Conservation (phyloP, 2,329 filamentous ascomycete species). For the Pyrenophora tritici-repentis region DNA sequence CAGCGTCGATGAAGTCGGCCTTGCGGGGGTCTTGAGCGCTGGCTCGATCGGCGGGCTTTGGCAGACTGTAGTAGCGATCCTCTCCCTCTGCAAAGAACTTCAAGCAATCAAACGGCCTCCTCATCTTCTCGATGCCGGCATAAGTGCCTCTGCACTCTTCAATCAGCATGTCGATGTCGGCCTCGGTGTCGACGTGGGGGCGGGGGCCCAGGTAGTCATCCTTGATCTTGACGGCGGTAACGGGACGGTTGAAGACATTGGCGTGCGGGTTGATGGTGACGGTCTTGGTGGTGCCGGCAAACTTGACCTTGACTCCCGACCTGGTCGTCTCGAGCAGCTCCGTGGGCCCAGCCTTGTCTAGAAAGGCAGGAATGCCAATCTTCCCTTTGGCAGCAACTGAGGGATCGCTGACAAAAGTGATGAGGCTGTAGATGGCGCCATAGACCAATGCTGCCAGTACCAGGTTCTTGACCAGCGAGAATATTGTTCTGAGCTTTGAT, state of each 20-base stretch:
- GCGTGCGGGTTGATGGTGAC: conserved; percentile 57
- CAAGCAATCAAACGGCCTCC: conserved; percentile 58
- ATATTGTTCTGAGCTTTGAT: conserved; percentile 39
- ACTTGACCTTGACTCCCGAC: conserved; percentile 50
- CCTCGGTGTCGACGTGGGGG: conserved; percentile 59
- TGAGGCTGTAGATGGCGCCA: conserved; percentile 48
- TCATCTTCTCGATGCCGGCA: conserved; percentile 60
- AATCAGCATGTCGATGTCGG: conserved; percentile 58
- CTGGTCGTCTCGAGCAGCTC: conserved; percentile 50
- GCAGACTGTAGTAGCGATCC: conserved; percentile 57
- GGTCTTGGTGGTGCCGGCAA: conserved; percentile 48
- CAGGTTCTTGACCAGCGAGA: conserved; percentile 51
- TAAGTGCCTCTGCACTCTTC: conserved; percentile 60
- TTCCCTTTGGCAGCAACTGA: conserved; percentile 47
- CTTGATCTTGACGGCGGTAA: conserved; percentile 55
- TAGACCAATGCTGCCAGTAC: conserved; percentile 51
- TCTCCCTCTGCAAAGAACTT: conserved; percentile 57
- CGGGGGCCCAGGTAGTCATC: conserved; percentile 59
- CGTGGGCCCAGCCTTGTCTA: conserved; percentile 49
- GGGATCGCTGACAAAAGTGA: conserved; percentile 50
- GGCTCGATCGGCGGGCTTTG: conserved; percentile 47
- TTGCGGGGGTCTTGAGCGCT: conserved; percentile 50
- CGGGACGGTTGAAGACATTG: conserved; percentile 60
- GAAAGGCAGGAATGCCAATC: conserved; percentile 49
- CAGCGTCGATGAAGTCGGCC: conserved; percentile 51